Conservation (phyloP, 2,329 filamentous ascomycete species). For the Xylaria arbuscula region DNA sequence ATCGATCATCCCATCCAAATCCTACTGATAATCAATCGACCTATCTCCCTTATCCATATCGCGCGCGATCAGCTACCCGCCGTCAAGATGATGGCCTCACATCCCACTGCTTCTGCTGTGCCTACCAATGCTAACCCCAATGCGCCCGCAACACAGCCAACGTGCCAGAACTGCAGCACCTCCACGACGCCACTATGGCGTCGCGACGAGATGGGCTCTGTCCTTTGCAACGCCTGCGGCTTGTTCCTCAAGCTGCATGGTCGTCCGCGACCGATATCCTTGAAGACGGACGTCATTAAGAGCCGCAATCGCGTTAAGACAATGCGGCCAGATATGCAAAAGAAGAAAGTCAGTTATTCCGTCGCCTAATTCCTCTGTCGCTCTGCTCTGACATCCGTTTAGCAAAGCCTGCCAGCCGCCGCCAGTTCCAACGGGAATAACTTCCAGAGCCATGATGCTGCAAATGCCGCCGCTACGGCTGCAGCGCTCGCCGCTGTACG, state of each 20-base stretch:
- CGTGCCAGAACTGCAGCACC: slow-evolving; percentile 95
- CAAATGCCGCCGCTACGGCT: slow-evolving; percentile 68
- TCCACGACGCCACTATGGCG: slow-evolving; percentile 97
- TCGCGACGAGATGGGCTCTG: slow-evolving; percentile 92
- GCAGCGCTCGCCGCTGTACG: slow-evolving; percentile 62
- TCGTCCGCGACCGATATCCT: slow-evolving; percentile 88
- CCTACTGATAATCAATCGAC: slow-evolving; percentile 34
- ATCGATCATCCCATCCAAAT: slow-evolving; percentile 33
- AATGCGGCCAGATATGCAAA: slow-evolving; percentile 78
- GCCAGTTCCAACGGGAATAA: slow-evolving; percentile 72
- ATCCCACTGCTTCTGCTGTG: slow-evolving; percentile 49
- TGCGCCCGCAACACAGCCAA: slow-evolving; percentile 80
- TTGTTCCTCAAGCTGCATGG: slow-evolving; percentile 97
- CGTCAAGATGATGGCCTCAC: slow-evolving; percentile 51
- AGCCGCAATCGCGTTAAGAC: slow-evolving; percentile 98
- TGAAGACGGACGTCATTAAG: slow-evolving; percentile 99
- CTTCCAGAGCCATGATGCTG: slow-evolving; percentile 63
- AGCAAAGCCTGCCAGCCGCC: slow-evolving; percentile 56
- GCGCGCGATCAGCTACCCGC: slow-evolving; percentile 38
- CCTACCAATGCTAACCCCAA: slow-evolving; percentile 62
- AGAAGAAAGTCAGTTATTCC: slow-evolving; percentile 72
- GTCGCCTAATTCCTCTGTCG: slow-evolving; percentile 19
- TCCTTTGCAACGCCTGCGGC: slow-evolving; percentile 98
- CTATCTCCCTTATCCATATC: slow-evolving; percentile 37
- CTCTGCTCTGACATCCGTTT: slow-evolving; percentile 37